Conservation (phyloP, 2,329 filamentous ascomycete species). For the Metarhizium anisopliae region DNA sequence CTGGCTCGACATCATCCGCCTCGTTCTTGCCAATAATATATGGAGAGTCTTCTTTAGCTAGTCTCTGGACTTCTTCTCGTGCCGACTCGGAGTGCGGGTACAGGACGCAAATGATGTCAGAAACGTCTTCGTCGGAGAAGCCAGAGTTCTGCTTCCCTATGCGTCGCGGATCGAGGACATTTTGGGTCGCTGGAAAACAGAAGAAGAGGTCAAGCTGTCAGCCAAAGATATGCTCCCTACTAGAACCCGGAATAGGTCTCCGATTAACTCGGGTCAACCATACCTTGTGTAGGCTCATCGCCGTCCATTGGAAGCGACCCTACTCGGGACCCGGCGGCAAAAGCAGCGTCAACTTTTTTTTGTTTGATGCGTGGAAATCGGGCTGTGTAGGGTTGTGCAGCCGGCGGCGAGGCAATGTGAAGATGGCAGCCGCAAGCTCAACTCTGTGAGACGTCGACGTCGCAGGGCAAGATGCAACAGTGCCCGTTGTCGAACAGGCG, state of each 20-base stretch:
- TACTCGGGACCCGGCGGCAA: constrained; percentile 1
- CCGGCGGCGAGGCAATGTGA: neutral
- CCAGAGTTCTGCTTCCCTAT: constrained; percentile 74
- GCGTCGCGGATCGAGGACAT: constrained; percentile 68
- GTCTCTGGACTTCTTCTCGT: constrained; percentile 54
- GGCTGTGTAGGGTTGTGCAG: neutral
- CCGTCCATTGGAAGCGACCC: constrained; percentile 32
- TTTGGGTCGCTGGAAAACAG: constrained; percentile 12
- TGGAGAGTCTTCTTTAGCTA: constrained; percentile 37
- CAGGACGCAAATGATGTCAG: constrained; percentile 83
- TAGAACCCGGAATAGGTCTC: too few species aligned
- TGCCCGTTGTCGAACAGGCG: neutral
- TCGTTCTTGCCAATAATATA: constrained; percentile 41
- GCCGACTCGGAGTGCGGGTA: constrained; percentile 70
- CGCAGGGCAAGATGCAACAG: neutral
- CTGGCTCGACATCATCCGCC: constrained; percentile 39
- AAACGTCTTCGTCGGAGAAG: constrained; percentile 71
- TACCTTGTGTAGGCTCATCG: constrained; percentile 36
- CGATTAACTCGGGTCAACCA: neutral
- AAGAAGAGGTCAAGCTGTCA: neutral
- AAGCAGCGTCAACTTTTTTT: neutral
- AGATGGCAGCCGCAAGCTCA: neutral
- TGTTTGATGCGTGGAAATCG: neutral
- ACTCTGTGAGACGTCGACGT: neutral
- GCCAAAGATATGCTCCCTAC: neutral